Evolutionary conservation across 177 flowering plant species (phyloP), one percentile per base, ranked within the genome.

Genomic region (Vitis hybrid): DNA sequence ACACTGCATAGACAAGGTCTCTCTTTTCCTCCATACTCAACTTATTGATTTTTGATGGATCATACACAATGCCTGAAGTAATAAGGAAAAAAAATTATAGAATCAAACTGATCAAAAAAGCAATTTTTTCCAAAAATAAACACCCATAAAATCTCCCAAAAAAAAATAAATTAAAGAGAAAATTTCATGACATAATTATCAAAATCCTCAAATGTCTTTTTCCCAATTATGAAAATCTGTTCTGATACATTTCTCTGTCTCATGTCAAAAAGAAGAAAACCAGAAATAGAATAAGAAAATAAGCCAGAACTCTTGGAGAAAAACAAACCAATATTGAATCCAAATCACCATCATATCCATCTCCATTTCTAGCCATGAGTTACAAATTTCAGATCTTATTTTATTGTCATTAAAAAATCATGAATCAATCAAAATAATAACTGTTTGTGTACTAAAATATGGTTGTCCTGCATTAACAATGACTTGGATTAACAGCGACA

Each of bases 1-100:
- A 88, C 68, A 93, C 57, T 72, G 86, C 85, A 80, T 89, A 87
- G 10, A 95, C 95, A 59, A 95, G 82, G 49, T 90, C 90, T 79
- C 96, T 84, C 76, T 90, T 92, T 81, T 88, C 90, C 33, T 95
- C 92, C 86, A 92, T 68, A 69, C 83, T 92, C 78, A 90, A 69
- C 72, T 83, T 85, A 74, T 88, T 85, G 76, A 90, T 84, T 76
- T 88, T 86, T 28, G 85, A 79, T 64, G 90, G 86, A 77, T 90
- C 97, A 60, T 80, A 80, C 66, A 82, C 73, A 64, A 75, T 67
- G 61, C 92, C 95, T 91, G 78, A 9, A 72, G 15, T 18, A 59
- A 57, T 6, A 49, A 4, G 11, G 18, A 53, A 65, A 17, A 31
- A 14, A 18, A 61, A 60, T 60, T 49, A 17, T 50, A 49, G n/a